Evolutionary conservation across 2,329 filamentous ascomycete species (phyloP).

Genomic region (Ascochyta pisi): DNA sequence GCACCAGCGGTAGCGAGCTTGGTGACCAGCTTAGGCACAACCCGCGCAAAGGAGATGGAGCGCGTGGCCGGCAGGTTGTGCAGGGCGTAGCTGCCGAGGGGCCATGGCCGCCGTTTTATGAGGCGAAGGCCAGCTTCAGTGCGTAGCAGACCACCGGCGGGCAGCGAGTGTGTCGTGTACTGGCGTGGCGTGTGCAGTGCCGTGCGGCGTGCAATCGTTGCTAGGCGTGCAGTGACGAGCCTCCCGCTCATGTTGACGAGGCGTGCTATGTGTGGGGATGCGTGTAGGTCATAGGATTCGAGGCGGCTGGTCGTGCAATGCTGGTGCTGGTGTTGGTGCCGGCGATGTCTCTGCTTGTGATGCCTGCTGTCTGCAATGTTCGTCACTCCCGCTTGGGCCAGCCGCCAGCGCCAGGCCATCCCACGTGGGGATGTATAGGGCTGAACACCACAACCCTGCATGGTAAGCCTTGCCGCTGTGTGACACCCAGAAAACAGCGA

Average conservation of each 20-base stretch:
- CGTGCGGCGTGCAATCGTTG: constrained; percentile 70
- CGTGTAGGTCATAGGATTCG: constrained; percentile 27
- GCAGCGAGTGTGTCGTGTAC: constrained; percentile 41
- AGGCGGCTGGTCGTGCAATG: constrained; percentile 2
- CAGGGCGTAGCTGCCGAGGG: constrained; percentile 77
- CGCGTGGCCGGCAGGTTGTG: constrained; percentile 76
- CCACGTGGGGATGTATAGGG: constrained; percentile 10
- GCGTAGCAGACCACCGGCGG: constrained; percentile 49
- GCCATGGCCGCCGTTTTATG: constrained; percentile 69
- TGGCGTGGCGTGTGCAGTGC: constrained; percentile 65
- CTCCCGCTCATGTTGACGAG: constrained; percentile 68
- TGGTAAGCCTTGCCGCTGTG: too few relatives aligned
- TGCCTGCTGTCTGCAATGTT: constrained; percentile 8
- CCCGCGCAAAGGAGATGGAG: constrained; percentile 70
- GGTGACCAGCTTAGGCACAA: constrained; percentile 83
- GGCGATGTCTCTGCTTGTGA: constrained; percentile 5
- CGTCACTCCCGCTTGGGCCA: constrained; percentile 17
- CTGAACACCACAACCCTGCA: constrained; percentile 6
- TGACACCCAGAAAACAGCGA: neutral
- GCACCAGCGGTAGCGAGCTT: constrained; percentile 90
- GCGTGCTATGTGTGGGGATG: constrained; percentile 14
- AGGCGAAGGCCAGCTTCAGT: constrained; percentile 45
- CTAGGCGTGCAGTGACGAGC: constrained; percentile 75
- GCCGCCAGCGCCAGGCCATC: neutral
- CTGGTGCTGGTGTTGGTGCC: neutral